These are phyloP conservation scores for Xylaria hypoxylon DNA, from an alignment of 2,329 filamentous ascomycete species.

Conservation along the genomic window DNA sequence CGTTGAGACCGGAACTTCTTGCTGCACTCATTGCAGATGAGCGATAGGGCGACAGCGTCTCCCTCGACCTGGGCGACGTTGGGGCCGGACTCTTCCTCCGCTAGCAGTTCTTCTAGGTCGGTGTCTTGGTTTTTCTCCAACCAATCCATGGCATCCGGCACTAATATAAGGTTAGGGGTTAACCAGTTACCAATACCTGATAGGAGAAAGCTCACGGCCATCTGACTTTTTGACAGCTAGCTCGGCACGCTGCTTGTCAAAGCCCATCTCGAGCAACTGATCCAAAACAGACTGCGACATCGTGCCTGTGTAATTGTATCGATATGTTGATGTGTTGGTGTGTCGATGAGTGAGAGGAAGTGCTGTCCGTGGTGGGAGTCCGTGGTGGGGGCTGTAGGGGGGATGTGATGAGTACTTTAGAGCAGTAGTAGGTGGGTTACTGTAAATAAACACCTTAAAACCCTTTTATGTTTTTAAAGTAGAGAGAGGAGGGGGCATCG, in stretches of 20 bases:
- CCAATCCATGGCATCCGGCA: slow-evolving; percentile 93
- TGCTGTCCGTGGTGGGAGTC: not conserved
- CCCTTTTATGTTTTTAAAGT: not conserved
- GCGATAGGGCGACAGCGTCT: slow-evolving; percentile 79
- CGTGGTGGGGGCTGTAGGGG: not conserved
- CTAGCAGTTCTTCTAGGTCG: slow-evolving; percentile 82
- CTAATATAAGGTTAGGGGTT: slow-evolving; percentile 56
- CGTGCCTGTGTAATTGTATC: slow-evolving; percentile 44
- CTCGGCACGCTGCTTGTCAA: slow-evolving; percentile 83
- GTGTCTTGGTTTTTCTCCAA: slow-evolving; percentile 92
- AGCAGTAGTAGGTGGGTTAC: no score
- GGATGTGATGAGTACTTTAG: not conserved
- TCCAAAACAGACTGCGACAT: slow-evolving; percentile 72
- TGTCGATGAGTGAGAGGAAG: slow-evolving; percentile 27
- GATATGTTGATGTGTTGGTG: slow-evolving; percentile 38
- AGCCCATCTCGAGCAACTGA: slow-evolving; percentile 77
- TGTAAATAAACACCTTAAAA: no score
- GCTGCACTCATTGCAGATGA: slow-evolving; percentile 94
- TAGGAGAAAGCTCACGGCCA: slow-evolving; percentile 68
- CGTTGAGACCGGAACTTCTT: slow-evolving; percentile 87
- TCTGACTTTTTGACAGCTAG: slow-evolving; percentile 87
- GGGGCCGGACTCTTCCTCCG: slow-evolving; percentile 63
- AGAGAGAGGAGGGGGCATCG: not conserved
- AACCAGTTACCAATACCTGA: not conserved
- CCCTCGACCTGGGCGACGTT: slow-evolving; percentile 72